Conservation (phyloP, 2,329 filamentous ascomycete species). For the Fusarium sp. region DNA sequence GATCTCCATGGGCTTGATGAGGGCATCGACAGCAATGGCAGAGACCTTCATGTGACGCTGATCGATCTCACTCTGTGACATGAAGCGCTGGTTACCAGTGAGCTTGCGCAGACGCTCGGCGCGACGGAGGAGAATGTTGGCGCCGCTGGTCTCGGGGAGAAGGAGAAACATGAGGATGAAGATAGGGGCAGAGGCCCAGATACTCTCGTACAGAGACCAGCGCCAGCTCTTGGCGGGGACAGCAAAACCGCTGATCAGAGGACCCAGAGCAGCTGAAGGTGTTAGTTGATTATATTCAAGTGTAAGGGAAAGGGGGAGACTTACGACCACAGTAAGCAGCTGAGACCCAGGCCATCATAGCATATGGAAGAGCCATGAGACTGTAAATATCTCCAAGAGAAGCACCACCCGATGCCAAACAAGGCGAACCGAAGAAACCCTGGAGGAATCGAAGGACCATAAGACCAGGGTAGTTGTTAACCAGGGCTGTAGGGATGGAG, state of each 20-base stretch:
- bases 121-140: constrained; percentile 70
- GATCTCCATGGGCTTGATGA: constrained; percentile 71
- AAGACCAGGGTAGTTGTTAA: constrained; percentile 71
- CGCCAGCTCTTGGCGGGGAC: constrained; percentile 69
- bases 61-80: constrained; percentile 73
- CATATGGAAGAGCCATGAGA: constrained; percentile 66
- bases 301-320: constrained; percentile 6
- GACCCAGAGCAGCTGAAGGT: constrained; percentile 64
- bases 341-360: constrained; percentile 69
- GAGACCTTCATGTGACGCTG: constrained; percentile 63
- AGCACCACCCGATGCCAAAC: constrained; percentile 68
- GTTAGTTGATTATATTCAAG: background rate
- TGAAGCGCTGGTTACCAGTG: constrained; percentile 67
- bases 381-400: constrained; percentile 66
- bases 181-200: constrained; percentile 69
- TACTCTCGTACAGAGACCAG: constrained; percentile 73
- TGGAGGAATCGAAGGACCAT: constrained; percentile 73
- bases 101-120: constrained; percentile 70
- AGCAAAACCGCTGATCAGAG: constrained; percentile 69
- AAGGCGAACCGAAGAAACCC: constrained; percentile 74
- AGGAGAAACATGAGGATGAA: constrained; percentile 71
- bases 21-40: constrained; percentile 62
- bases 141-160: constrained; percentile 71
- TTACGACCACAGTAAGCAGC: constrained; percentile 61
- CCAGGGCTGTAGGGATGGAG: constrained; percentile 71